A percentile compares a stretch with the other conserved stretches of the same genome.
Evolutionary conservation across 176 grass and related monocot genomes (phyloP).

Genomic region (Raddia distichophylla): DNA sequence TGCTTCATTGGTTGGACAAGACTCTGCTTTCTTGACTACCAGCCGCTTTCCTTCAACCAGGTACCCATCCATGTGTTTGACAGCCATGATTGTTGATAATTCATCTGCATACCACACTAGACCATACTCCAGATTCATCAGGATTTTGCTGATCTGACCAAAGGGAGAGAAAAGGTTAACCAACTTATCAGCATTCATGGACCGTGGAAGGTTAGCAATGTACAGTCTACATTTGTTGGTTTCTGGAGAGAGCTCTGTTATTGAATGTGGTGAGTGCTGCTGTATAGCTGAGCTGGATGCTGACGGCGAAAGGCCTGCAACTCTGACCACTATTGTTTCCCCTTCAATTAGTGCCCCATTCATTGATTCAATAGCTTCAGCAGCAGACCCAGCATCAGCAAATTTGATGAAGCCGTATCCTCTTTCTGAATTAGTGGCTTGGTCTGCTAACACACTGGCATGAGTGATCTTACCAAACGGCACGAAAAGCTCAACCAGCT

Average conservation of each 20-base stretch:
- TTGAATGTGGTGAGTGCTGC: slow-evolving; percentile 5
- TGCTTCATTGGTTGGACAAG: slow-evolving; percentile 30
- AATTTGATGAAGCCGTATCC: slow-evolving; percentile 70
- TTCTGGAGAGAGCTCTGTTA: slow-evolving; percentile 28
- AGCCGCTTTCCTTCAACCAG: slow-evolving; percentile 57
- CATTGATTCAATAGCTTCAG: slow-evolving; percentile 52
- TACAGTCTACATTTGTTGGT: slow-evolving; percentile 49
- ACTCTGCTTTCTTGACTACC: slow-evolving; percentile 42
- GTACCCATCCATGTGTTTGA: slow-evolving; percentile 56
- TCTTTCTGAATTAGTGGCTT: slow-evolving; percentile 42
- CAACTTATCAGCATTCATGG: slow-evolving; percentile 53
- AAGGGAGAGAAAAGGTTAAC: slow-evolving; percentile 59
- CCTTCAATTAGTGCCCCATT: slow-evolving; percentile 68
- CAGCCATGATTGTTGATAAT: slow-evolving; percentile 40
- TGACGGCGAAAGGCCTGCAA: slow-evolving; percentile 40
- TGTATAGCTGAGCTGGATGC: slow-evolving; percentile 36
- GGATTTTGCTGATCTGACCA: slow-evolving; percentile 56
- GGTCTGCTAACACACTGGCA: slow-evolving; percentile 49
- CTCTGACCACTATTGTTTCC: slow-evolving; percentile 54
- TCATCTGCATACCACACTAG: slow-evolving; percentile 58
- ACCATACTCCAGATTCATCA: slow-evolving; percentile 49
- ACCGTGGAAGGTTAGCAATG: slow-evolving; percentile 49
- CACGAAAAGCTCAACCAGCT: slow-evolving; percentile 63
- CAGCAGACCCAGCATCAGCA: slow-evolving; percentile 53
- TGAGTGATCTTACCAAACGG: slow-evolving; percentile 66